Conservation (phyloP, 1,284 basidiomycete species). For the Porogramme epimiltina region DNA sequence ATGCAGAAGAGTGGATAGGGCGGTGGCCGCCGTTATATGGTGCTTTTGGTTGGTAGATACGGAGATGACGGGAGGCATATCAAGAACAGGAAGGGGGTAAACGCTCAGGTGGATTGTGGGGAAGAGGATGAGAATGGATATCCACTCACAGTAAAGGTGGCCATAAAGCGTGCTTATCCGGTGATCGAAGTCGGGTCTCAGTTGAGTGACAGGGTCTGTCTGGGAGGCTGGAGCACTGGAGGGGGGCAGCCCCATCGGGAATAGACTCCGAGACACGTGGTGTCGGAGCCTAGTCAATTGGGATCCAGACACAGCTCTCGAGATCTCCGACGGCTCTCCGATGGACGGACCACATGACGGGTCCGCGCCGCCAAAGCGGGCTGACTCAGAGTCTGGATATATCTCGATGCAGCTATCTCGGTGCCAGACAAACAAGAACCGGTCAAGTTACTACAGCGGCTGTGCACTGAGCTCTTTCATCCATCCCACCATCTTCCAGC, state of each 20-base stretch:
- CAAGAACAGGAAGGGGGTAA: not conserved
- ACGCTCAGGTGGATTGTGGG: no score
- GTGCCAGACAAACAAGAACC: not conserved
- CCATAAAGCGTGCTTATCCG: not conserved
- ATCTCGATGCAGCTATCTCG: not conserved
- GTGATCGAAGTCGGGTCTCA: not conserved
- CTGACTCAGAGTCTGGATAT: not conserved
- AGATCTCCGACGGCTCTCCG: no score
- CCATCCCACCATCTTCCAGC: not conserved
- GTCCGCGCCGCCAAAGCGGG: no score
- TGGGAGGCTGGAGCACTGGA: no score
- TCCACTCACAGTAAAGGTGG: not conserved
- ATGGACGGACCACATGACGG: no score
- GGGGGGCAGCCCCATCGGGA: no score
- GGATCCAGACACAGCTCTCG: no score
- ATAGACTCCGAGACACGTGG: no score
- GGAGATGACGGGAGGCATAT: constrained; percentile 6
- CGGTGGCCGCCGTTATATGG: constrained; percentile 26
- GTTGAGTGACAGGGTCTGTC: not conserved
- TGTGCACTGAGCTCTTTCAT: not conserved
- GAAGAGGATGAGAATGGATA: not conserved
- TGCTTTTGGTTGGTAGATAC: constrained; percentile 25
- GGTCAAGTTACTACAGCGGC: not conserved
- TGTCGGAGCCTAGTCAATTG: no score
- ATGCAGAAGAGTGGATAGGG: constrained; percentile 27